Evolutionary conservation across 805 yeast genomes (phyloP).

Genomic region (Schizosaccharomyces cryophilus): DNA sequence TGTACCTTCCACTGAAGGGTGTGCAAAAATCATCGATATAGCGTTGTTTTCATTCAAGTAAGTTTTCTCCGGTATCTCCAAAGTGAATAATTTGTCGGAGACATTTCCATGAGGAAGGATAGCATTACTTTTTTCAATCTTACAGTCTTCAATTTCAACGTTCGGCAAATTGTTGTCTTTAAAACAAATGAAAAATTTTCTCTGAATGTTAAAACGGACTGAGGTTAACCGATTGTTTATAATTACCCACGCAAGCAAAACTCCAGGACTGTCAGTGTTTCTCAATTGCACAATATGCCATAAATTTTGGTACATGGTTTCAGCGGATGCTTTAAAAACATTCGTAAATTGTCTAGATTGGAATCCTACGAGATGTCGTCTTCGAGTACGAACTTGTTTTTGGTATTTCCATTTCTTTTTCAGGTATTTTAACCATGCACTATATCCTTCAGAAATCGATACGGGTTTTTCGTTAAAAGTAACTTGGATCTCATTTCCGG

Average conservation of each 20-base stretch:
- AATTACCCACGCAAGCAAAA: slow-evolving; percentile 42
- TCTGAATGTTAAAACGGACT: slow-evolving; percentile 48
- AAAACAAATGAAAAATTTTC: slow-evolving; percentile 44
- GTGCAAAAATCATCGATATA: slow-evolving; percentile 38
- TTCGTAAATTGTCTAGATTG: slow-evolving; percentile 32
- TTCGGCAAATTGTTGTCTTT: slow-evolving; percentile 23
- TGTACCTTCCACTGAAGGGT: slow-evolving; percentile 35
- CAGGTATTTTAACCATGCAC: slow-evolving; percentile 36
- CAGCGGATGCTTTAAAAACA: slow-evolving; percentile 56
- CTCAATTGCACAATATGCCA: slow-evolving; percentile 74
- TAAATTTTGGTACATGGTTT: slow-evolving; percentile 35
- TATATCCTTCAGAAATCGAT: slow-evolving; percentile 15
- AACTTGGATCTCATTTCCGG: slow-evolving; percentile 13
- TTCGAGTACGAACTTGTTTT: slow-evolving; percentile 41
- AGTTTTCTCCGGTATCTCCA: slow-evolving; percentile 42
- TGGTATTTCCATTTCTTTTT: slow-evolving; percentile 75
- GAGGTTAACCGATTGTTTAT: slow-evolving; percentile 52
- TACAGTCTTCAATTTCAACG: slow-evolving; percentile 22
- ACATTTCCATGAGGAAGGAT: slow-evolving; percentile 43
- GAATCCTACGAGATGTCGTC: slow-evolving; percentile 59
- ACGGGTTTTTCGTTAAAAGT: slow-evolving; percentile 23
- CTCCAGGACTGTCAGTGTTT: slow-evolving; percentile 40
- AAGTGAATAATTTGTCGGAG: slow-evolving; percentile 26
- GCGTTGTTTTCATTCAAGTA: slow-evolving; percentile 32
- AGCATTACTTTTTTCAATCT: slow-evolving; percentile 33